Conservation (phyloP, 768 basidiomycete genomes). For the Lactarius indigo region DNA sequence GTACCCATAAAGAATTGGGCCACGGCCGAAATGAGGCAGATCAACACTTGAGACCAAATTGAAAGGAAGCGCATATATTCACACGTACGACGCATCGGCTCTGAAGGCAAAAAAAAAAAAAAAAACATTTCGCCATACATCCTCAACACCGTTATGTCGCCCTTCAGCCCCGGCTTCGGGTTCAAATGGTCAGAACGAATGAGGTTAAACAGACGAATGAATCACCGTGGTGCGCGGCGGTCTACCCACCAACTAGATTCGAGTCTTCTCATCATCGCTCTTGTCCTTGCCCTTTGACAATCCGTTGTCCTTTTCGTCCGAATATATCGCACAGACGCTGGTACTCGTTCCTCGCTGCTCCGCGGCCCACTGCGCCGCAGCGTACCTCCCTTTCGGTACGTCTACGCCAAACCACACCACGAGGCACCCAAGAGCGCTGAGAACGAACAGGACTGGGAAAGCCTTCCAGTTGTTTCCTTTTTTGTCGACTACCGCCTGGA, state of each 20-base stretch:
- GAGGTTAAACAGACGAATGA: no score
- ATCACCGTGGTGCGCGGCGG: neutral
- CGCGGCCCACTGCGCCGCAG: slow-evolving; percentile 39
- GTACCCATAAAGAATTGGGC: no score
- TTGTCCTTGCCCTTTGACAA: neutral
- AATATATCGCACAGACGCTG: neutral
- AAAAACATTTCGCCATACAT: no score
- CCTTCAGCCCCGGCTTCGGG: no score
- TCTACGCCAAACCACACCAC: slow-evolving; percentile 69
- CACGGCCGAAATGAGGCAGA: no score
- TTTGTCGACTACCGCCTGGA: slow-evolving; percentile 74
- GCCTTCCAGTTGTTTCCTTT: slow-evolving; percentile 77
- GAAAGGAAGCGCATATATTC: no score
- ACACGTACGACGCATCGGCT: no score
- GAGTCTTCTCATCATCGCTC: neutral
- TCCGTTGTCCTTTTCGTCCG: neutral
- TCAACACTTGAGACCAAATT: no score
- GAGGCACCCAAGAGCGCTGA: slow-evolving; percentile 61
- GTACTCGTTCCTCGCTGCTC: slow-evolving; percentile 16
- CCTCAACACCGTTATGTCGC: no score
- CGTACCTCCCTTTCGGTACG: slow-evolving; percentile 36
- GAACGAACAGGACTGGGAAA: slow-evolving; percentile 77
- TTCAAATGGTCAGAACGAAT: no score
- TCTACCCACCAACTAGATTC: neutral
- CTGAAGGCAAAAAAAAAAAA: no score